Percentiles rank a stretch among this genome's conserved stretches.
Conservation (phyloP, 768 basidiomycete species). For the Lactarius psammicola region DNA sequence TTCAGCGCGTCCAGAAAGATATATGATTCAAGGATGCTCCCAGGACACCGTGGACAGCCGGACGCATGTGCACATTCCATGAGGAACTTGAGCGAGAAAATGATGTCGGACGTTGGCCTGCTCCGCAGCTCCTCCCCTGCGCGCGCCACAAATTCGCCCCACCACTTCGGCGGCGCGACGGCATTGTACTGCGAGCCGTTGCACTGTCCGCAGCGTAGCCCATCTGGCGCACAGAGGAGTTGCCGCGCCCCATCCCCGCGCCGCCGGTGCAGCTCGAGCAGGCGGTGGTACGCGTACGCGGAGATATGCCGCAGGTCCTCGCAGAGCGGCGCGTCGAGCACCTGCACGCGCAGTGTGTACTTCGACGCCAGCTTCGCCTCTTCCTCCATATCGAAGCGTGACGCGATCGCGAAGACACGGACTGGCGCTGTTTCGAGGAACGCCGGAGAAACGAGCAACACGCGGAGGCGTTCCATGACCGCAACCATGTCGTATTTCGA, state of each 20-base stretch:
- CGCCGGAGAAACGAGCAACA: conserved; percentile 47
- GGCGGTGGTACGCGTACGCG: conserved; percentile 65
- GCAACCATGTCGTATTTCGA: conserved; percentile 61
- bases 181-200: conserved; percentile 49
- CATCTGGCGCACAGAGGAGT: conserved; percentile 46
- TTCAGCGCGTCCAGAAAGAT: conserved; percentile 55
- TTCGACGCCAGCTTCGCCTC: conserved; percentile 62
- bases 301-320: conserved; percentile 65
- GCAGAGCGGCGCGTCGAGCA: conserved; percentile 56
- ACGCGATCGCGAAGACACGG: conserved; percentile 70
- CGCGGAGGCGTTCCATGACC: conserved; percentile 49
- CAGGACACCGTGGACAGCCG: conserved; percentile 63
- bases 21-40: conserved; percentile 63
- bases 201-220: conserved; percentile 67
- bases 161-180: conserved; percentile 63
- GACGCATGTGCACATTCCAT: conserved; percentile 48
- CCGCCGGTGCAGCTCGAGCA: conserved; percentile 57
- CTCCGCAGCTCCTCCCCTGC: conserved; percentile 57
- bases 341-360: conserved; percentile 51
- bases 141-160: conserved; percentile 55
- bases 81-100: conserved; percentile 62
- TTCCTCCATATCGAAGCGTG: conserved; percentile 59
- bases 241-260: conserved; percentile 51
- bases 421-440: conserved; percentile 51
- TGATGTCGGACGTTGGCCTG: conserved; percentile 55